phyloP scores from a whole-genome alignment of 2,329 filamentous ascomycete species.

The Aureobasidium sp. region DNA sequence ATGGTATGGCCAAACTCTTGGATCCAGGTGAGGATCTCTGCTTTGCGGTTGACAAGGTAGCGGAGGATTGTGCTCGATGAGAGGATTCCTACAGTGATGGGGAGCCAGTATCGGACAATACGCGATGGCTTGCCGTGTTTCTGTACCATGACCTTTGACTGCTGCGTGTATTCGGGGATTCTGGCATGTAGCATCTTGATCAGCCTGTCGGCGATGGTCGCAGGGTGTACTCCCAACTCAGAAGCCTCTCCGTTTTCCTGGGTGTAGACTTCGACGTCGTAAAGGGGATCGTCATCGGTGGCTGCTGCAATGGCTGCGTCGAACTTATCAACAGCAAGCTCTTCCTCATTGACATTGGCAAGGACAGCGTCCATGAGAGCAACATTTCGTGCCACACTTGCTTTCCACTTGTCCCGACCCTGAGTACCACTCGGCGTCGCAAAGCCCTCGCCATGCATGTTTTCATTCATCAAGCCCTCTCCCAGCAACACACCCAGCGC shows the following conservation, averaged over 20 bases:
- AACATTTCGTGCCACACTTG: conserved; percentile 69
- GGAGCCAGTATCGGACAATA: conserved; percentile 82
- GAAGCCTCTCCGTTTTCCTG: conserved; percentile 23
- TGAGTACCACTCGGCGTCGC: conserved; percentile 21
- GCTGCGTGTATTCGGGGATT: conserved; percentile 56
- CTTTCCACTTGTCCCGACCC: conserved; percentile 52
- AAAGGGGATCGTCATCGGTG: conserved; percentile 43
- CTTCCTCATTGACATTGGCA: conserved; percentile 56
- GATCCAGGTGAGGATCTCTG: conserved; percentile 73
- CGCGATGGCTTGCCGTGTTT: conserved; percentile 67
- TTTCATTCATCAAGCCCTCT: conserved; percentile 61
- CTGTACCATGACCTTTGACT: conserved; percentile 47
- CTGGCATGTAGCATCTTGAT: conserved; percentile 59
- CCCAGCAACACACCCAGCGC: conserved; percentile 81
- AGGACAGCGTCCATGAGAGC: conserved; percentile 80
- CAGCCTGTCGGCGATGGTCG: conserved; percentile 57
- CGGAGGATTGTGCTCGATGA: conserved; percentile 83
- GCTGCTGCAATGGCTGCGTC: conserved; percentile 48
- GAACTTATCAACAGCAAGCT: conserved; percentile 45
- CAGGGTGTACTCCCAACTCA: conserved; percentile 26
- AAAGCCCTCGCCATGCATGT: conserved; percentile 25
- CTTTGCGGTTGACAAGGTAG: conserved; percentile 63
- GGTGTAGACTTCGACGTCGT: conserved; percentile 31
- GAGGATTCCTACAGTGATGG: conserved; percentile 58
- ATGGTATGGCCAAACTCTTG: conserved; percentile 67